Evolutionary conservation across 192 early-diverging fungal species (phyloP).

Genomic region (Backusella tuberculispora): DNA sequence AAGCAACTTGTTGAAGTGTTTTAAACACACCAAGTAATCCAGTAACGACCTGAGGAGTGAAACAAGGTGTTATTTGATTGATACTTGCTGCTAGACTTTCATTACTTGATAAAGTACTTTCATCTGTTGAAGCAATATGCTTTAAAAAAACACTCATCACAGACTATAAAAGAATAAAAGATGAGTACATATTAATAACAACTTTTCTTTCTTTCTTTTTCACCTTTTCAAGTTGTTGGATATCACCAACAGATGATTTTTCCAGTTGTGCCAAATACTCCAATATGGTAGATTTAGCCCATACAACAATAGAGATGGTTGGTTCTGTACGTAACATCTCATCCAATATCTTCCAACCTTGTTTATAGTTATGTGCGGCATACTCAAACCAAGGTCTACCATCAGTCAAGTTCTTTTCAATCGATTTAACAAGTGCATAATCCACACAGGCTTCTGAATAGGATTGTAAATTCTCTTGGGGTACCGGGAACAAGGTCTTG

Average conservation of each 20-base stretch:
- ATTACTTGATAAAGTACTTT: background rate
- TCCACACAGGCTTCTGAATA: constrained; percentile 11
- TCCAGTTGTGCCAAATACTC: background rate
- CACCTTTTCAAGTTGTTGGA: constrained; percentile 10
- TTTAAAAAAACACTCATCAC: constrained; percentile 10
- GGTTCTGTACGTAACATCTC: constrained; percentile 37
- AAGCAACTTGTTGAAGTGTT: constrained; percentile 13
- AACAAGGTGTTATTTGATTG: background rate
- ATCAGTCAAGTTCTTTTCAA: background rate
- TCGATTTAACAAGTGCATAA: constrained; percentile 20
- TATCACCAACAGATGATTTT: background rate
- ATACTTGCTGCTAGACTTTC: background rate
- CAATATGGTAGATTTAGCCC: constrained; percentile 15
- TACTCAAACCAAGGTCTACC: constrained; percentile 60
- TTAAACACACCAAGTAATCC: constrained; percentile 6
- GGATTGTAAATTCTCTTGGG: background rate
- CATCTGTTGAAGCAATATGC: constrained; percentile 2
- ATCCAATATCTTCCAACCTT: constrained; percentile 61
- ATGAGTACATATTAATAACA: background rate
- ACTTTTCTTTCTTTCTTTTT: background rate
- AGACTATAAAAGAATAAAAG: background rate
- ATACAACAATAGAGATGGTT: constrained; percentile 18
- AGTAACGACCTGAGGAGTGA: background rate
- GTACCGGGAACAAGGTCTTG: background rate
- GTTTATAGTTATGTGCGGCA: constrained; percentile 59